phyloP scores from a whole-genome alignment of 768 basidiomycete species.

The Rhodotorula toruloides region DNA sequence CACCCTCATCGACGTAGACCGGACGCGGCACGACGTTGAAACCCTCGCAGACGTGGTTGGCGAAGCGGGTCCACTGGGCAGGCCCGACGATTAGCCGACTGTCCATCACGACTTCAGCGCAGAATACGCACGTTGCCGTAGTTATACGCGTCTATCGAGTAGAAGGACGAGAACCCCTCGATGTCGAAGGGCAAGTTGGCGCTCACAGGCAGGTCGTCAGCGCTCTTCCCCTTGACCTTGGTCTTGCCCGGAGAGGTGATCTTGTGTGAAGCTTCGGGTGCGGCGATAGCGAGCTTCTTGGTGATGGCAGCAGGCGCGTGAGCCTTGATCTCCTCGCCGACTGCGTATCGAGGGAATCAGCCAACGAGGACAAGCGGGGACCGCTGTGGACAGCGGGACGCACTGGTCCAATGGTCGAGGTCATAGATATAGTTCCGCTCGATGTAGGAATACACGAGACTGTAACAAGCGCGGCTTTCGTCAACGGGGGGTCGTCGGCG shows the following conservation, averaged over 20 bases:
- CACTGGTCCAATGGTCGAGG: slow-evolving; percentile 16
- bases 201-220: background rate
- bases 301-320: background rate
- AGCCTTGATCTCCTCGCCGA: slow-evolving; percentile 4
- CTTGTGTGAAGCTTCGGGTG: too few relatives aligned
- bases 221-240: background rate
- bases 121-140: slow-evolving; percentile 24
- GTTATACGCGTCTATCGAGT: slow-evolving; percentile 23
- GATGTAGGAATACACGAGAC: background rate
- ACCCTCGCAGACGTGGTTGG: slow-evolving; percentile 22
- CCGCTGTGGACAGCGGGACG: background rate
- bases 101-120: background rate
- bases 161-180: background rate
- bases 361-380: too few relatives aligned
- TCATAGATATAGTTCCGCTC: slow-evolving; percentile 24
- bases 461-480: background rate
- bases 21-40: slow-evolving; percentile 7
- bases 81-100: too few relatives aligned
- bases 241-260: too few relatives aligned
- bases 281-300: background rate
- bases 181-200: background rate
- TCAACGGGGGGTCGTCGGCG: background rate
- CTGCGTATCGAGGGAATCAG: background rate
- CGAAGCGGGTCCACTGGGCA: slow-evolving; percentile 38
- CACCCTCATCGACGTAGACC: slow-evolving; percentile 22